These are phyloP conservation scores for Apiotrichum montevideense DNA, from an alignment of 1,284 basidiomycete genomes.

Conservation along the genomic window DNA sequence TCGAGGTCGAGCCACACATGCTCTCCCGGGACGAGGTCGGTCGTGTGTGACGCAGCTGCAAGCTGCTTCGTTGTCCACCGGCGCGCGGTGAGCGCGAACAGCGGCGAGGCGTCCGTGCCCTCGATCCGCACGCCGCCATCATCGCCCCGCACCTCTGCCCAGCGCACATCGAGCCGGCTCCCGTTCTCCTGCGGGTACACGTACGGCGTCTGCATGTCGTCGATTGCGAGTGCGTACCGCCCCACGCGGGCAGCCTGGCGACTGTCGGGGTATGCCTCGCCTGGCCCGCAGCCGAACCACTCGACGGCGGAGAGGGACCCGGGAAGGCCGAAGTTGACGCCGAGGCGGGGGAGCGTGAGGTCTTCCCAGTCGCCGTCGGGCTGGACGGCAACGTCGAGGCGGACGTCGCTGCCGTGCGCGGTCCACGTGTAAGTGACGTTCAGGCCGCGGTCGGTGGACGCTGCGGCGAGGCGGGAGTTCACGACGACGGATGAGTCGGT, in stretches of 20 bases:
- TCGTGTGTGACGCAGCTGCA: slow-evolving; percentile 9
- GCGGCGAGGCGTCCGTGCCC: background rate
- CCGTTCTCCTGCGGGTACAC: slow-evolving; percentile 26
- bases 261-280: slow-evolving; percentile 20
- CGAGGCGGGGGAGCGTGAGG: slow-evolving; percentile 15
- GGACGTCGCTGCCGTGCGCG: background rate
- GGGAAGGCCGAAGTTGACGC: slow-evolving; percentile 14
- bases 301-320: slow-evolving; percentile 2
- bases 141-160: slow-evolving; percentile 9
- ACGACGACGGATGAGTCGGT: slow-evolving; percentile 8
- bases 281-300: slow-evolving; percentile 19
- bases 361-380: slow-evolving; percentile 16
- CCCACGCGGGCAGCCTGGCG: slow-evolving; percentile 8
- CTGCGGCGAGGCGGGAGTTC: slow-evolving; percentile 12
- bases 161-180: slow-evolving; percentile 12
- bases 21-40: slow-evolving; percentile 10
- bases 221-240: slow-evolving; percentile 6
- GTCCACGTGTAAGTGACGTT: slow-evolving; percentile 16
- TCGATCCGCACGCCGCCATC: slow-evolving; percentile 4
- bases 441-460: slow-evolving; percentile 14
- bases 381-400: slow-evolving; percentile 6
- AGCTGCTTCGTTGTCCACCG: slow-evolving; percentile 15
- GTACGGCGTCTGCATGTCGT: slow-evolving; percentile 23
- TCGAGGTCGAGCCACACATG: slow-evolving; percentile 21
- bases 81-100: slow-evolving; percentile 13